phyloP scores from a whole-genome alignment of 208 protist genomes.

The Wallacemonas sp. region DNA sequence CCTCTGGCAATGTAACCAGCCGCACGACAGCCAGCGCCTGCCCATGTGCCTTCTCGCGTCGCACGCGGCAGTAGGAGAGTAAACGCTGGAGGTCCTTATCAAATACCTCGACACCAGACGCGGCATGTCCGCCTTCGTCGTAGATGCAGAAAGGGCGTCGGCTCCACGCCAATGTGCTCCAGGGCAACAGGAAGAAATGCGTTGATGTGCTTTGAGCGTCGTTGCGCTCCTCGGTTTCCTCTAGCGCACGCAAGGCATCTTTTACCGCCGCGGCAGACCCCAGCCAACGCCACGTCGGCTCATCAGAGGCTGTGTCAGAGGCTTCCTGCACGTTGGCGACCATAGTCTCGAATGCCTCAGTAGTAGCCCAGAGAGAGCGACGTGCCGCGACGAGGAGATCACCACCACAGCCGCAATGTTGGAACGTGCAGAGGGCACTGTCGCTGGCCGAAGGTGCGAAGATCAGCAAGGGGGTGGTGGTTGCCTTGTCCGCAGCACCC shows the following conservation, averaged over 20 bases:
- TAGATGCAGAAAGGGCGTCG: constrained; percentile 78
- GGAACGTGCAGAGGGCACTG: not conserved
- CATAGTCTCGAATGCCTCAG: not conserved
- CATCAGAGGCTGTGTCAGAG: not conserved
- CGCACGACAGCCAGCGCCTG: constrained; percentile 31
- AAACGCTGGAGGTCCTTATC: constrained; percentile 39
- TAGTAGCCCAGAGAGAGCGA: not conserved
- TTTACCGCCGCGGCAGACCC: constrained; percentile 45
- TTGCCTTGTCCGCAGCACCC: not conserved
- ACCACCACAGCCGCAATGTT: constrained; percentile 35
- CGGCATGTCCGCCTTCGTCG: constrained; percentile 76
- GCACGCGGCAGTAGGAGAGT: constrained; percentile 8
- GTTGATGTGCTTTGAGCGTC: not conserved
- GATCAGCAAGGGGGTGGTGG: not conserved
- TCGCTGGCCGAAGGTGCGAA: no score
- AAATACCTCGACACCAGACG: constrained; percentile 37
- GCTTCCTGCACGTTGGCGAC: not conserved
- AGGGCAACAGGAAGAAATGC: constrained; percentile 66
- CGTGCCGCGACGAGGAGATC: constrained; percentile 15
- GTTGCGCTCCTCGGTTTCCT: not conserved
- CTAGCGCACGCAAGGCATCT: constrained; percentile 14
- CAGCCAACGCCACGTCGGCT: constrained; percentile 56
- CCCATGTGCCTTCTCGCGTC: not conserved
- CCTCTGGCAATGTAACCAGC: constrained; percentile 51
- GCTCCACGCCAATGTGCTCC: constrained; percentile 59